These are phyloP conservation scores for Setaria italica DNA, from an alignment of 202 grass and related monocot genomes.

Conservation along the genomic window DNA sequence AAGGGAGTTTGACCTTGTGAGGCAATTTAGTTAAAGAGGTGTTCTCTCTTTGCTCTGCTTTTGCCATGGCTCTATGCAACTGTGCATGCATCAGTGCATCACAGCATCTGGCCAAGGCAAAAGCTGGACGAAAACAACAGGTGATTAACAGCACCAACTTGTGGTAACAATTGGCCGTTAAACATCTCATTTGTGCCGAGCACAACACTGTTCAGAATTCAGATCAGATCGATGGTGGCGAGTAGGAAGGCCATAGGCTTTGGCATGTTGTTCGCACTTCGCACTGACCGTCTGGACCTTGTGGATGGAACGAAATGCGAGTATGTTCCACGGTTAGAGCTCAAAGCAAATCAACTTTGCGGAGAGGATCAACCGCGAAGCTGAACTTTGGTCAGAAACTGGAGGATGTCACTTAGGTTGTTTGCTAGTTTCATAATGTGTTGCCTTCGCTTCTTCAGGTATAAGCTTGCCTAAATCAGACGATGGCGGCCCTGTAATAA, in stretches of 20 bases:
- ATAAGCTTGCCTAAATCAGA: neutral
- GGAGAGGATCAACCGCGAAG: neutral
- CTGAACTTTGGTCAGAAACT: neutral
- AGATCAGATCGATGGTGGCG: neutral
- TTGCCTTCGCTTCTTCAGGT: too few relatives aligned
- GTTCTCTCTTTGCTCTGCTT: neutral
- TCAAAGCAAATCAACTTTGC: neutral
- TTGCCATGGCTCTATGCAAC: neutral
- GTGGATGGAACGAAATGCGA: neutral
- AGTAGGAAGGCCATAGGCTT: neutral
- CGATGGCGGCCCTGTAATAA: neutral
- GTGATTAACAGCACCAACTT: slow-evolving; percentile 29
- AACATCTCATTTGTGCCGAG: slow-evolving; percentile 9
- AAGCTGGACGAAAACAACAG: neutral
- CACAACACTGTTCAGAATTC: neutral
- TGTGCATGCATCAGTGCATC: neutral
- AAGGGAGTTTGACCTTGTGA: slow-evolving; percentile 49
- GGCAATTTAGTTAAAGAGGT: slow-evolving; percentile 16
- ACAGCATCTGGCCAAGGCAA: neutral
- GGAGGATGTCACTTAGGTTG: neutral
- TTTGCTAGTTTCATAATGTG: too few relatives aligned
- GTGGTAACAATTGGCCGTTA: neutral
- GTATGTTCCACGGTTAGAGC: neutral
- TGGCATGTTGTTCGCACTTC: neutral
- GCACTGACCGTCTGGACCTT: neutral